Conservation (phyloP, 2,329 filamentous ascomycete genomes). For the Elsinoe australis region DNA sequence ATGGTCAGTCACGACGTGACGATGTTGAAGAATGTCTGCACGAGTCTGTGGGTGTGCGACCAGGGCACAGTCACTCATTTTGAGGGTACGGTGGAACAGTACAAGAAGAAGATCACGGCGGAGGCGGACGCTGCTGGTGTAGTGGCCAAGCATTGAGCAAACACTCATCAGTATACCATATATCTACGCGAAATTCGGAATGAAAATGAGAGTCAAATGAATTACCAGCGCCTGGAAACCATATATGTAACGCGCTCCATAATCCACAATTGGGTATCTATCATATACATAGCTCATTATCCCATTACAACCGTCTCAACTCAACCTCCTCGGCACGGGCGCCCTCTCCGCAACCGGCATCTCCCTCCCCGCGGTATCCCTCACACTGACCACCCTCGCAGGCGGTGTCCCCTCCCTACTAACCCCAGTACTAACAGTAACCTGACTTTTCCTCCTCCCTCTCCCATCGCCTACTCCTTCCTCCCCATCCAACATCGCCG, state of each 20-base stretch:
- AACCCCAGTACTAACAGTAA: conserved; percentile 24
- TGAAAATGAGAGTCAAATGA: neutral
- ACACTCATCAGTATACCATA: conserved; percentile 3
- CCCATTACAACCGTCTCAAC: neutral
- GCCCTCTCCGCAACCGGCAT: conserved; percentile 40
- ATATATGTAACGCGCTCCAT: no score
- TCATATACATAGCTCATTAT: conserved; percentile 6
- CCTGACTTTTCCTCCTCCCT: conserved; percentile 18
- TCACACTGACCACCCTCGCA: conserved; percentile 28
- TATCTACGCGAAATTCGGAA: conserved; percentile 10
- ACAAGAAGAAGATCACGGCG: conserved; percentile 91
- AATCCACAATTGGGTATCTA: conserved; percentile 12
- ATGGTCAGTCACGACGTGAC: conserved; percentile 99
- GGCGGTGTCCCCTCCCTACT: conserved; percentile 26
- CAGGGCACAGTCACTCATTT: conserved; percentile 92
- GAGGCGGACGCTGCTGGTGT: conserved; percentile 86
- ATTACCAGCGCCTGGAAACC: no score
- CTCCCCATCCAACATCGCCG: conserved; percentile 3
- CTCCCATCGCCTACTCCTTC: conserved; percentile 26
- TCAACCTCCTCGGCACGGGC: conserved; percentile 30
- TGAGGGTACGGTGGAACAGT: conserved; percentile 85
- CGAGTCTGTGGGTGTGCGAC: conserved; percentile 92
- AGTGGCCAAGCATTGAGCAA: conserved; percentile 47
- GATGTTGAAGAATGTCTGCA: conserved; percentile 95
- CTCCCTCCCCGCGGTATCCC: conserved; percentile 36